Conservation (phyloP, 1,139 yeast genomes). For the Debaryomycetaceae sp. region DNA sequence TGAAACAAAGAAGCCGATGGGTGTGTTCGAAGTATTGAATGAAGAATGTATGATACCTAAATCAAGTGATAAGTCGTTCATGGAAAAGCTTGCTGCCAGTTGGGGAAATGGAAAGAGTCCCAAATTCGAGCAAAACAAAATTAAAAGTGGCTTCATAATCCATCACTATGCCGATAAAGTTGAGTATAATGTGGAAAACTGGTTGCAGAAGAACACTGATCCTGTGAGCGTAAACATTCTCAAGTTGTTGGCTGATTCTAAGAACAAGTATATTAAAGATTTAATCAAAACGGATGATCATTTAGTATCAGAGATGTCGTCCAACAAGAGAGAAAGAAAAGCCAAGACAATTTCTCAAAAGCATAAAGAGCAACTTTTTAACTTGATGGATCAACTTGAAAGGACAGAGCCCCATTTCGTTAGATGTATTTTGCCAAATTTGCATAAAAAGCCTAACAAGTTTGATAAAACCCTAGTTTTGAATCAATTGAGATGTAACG, state of each 20-base stretch:
- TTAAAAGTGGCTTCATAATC: conserved; percentile 67
- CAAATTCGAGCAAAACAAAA: conserved; percentile 70
- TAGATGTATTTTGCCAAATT: conserved; percentile 91
- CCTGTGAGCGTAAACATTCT: conserved; percentile 81
- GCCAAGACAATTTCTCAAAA: conserved; percentile 84
- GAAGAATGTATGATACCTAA: conserved; percentile 96
- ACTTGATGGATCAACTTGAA: conserved; percentile 69
- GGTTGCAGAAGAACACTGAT: conserved; percentile 94
- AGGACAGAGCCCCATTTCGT: conserved; percentile 95
- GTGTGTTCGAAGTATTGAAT: conserved; percentile 83
- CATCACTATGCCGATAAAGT: conserved; percentile 96
- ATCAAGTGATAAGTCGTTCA: conserved; percentile 77
- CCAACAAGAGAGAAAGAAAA: conserved; percentile 15
- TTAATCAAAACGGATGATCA: conserved; percentile 24
- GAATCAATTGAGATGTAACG: conserved; percentile 91
- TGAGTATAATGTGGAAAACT: conserved; percentile 85
- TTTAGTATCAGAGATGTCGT: conserved; percentile 7
- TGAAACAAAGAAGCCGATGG: conserved; percentile 74
- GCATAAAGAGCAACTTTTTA: conserved; percentile 76
- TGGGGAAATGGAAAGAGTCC: conserved; percentile 56
- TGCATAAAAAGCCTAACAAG: conserved; percentile 62
- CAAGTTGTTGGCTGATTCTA: conserved; percentile 53
- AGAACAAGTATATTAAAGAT: conserved; percentile 43
- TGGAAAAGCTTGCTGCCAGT: conserved; percentile 68
- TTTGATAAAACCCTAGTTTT: conserved; percentile 77